Evolutionary conservation across 768 basidiomycete species (phyloP).

Genomic region (Cystobasidium onofrii): DNA sequence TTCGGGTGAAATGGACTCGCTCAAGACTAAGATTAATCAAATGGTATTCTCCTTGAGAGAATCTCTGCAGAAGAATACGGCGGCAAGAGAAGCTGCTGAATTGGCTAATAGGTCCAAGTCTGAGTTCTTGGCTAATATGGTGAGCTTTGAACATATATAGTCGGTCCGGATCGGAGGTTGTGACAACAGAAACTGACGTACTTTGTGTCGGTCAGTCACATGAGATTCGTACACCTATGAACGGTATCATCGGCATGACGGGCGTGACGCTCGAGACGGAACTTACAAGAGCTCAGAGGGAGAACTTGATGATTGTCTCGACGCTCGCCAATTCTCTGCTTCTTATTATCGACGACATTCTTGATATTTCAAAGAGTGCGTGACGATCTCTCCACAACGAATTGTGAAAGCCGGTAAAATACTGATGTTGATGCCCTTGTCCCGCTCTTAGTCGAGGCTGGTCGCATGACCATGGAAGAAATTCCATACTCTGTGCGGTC

Average conservation of each 20-base stretch:
- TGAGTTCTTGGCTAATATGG: slow-evolving; percentile 97
- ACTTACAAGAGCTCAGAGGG: slow-evolving; percentile 83
- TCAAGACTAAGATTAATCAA: slow-evolving; percentile 95
- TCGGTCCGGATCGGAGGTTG: not conserved
- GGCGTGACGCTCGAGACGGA: slow-evolving; percentile 90
- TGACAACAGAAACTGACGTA: not conserved
- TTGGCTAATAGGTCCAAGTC: slow-evolving; percentile 94
- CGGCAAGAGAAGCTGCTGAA: slow-evolving; percentile 92
- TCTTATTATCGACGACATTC: slow-evolving; percentile 95
- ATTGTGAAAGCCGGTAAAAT: no score
- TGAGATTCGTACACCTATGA: slow-evolving; percentile 92
- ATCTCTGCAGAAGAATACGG: slow-evolving; percentile 96
- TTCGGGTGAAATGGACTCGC: slow-evolving; percentile 94
- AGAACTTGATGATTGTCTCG: slow-evolving; percentile 90
- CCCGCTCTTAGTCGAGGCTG: slow-evolving; percentile 71
- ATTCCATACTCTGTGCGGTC: slow-evolving; percentile 97
- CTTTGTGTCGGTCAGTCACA: slow-evolving; percentile 54
- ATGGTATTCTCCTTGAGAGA: slow-evolving; percentile 98
- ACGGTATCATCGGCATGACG: slow-evolving; percentile 99
- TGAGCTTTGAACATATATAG: no score
- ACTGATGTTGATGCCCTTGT: slow-evolving; percentile 30
- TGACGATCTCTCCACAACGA: no score
- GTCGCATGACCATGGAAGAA: slow-evolving; percentile 98
- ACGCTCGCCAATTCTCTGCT: slow-evolving; percentile 84
- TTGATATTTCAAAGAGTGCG: slow-evolving; percentile 99